A percentile compares a stretch with the other conserved stretches of the same genome.
Conservation (phyloP, 2,329 filamentous ascomycete species). For the Verticillium isaacii region DNA sequence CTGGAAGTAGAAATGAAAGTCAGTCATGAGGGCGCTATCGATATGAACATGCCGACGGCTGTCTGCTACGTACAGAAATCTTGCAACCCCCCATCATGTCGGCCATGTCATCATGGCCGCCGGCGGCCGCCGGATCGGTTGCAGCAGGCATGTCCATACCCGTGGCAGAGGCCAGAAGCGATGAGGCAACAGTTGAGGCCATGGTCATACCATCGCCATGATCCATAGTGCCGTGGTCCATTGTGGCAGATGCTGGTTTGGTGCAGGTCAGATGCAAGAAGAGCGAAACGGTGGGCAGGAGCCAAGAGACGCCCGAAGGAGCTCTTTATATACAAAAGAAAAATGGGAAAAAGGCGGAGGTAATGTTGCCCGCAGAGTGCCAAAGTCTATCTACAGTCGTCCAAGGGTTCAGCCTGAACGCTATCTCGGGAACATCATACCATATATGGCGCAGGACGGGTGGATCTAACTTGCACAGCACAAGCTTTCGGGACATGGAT, state of each 20-base stretch:
- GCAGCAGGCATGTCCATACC: conserved; percentile 8
- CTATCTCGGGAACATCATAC: background rate
- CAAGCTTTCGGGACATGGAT: background rate
- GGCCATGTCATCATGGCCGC: conserved; percentile 11
- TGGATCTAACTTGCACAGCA: background rate
- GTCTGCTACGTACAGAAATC: conserved; percentile 29
- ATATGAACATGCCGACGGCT: background rate
- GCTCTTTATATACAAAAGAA: too few species aligned
- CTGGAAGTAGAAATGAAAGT: conserved; percentile 30
- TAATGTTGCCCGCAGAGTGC: too few species aligned
- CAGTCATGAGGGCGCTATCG: conserved; percentile 3
- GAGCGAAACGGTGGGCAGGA: background rate
- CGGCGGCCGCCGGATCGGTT: conserved; percentile 4
- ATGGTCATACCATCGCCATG: conserved; percentile 3
- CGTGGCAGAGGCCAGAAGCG: conserved; percentile 7
- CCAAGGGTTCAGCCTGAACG: too few species aligned
- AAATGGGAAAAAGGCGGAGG: too few species aligned
- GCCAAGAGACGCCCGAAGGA: background rate
- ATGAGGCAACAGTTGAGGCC: conserved; percentile 6
- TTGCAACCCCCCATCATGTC: conserved; percentile 30
- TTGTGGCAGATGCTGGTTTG: background rate
- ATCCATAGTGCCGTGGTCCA: background rate
- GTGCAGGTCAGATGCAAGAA: background rate
- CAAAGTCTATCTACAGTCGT: too few species aligned
- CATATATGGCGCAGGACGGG: background rate